Percentiles rank a stretch among this genome's conserved stretches.
Evolutionary conservation across 2,329 filamentous ascomycete species (phyloP).

Genomic region (Penicillium psychrosexuale): DNA sequence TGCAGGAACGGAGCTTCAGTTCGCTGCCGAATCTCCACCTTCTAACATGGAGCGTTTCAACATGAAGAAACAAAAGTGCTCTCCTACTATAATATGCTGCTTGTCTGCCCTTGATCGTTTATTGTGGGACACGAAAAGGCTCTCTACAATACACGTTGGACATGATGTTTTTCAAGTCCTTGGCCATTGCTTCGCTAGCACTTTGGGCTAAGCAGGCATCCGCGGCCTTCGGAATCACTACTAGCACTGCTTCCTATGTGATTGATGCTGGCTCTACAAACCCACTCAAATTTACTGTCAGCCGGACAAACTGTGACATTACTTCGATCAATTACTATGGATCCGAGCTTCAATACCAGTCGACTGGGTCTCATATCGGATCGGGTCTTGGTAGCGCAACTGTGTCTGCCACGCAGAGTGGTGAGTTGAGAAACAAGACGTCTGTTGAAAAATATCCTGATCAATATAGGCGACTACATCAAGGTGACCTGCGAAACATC

Average conservation of each 20-base stretch:
- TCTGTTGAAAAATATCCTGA: neutral
- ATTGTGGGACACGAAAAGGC: neutral
- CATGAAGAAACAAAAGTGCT: neutral
- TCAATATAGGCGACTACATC: constrained; percentile 46
- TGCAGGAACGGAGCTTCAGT: neutral
- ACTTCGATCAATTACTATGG: constrained; percentile 61
- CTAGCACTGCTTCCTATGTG: constrained; percentile 34
- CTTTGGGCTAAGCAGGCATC: constrained; percentile 22
- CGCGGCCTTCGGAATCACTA: constrained; percentile 31
- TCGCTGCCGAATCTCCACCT: constrained; percentile 12
- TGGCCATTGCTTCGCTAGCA: constrained; percentile 18
- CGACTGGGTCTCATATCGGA: constrained; percentile 54
- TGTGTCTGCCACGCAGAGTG: constrained; percentile 49
- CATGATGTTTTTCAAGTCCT: constrained; percentile 20
- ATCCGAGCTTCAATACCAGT: constrained; percentile 56
- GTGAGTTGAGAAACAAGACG: constrained; percentile 8
- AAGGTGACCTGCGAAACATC: constrained; percentile 60
- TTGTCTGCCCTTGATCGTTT: neutral
- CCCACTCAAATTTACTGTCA: constrained; percentile 52
- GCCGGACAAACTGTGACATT: constrained; percentile 58
- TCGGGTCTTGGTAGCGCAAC: constrained; percentile 59
- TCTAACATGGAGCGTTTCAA: constrained; percentile 10
- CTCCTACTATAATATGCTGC: neutral
- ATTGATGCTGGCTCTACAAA: constrained; percentile 52
- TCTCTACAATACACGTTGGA: neutral